Evolutionary conservation across 164 flowering plant species (phyloP).

Genomic region (Nelumbo lutea): DNA sequence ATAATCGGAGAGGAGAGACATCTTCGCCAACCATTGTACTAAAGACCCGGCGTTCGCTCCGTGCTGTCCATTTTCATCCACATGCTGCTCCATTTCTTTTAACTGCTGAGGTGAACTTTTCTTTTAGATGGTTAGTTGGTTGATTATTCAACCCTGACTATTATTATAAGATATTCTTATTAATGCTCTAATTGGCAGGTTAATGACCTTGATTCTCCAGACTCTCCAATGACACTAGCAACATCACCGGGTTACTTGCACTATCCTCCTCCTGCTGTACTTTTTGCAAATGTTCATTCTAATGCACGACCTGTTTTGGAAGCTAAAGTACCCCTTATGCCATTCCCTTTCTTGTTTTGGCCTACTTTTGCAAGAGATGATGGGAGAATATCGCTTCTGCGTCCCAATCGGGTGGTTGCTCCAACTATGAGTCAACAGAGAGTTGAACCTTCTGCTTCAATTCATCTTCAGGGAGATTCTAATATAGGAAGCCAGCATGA

Average conservation of each 20-base stretch:
- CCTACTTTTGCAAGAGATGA: slow-evolving; percentile 53
- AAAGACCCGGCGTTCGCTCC: slow-evolving; percentile 85
- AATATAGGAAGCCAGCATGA: slow-evolving; percentile 57
- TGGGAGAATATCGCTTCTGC: slow-evolving; percentile 36
- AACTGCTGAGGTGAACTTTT: slow-evolving; percentile 78
- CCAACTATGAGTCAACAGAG: slow-evolving; percentile 34
- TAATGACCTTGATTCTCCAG: slow-evolving; percentile 85
- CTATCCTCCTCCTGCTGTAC: slow-evolving; percentile 85
- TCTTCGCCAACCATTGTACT: slow-evolving; percentile 64
- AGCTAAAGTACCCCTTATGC: slow-evolving; percentile 44
- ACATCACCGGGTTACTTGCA: slow-evolving; percentile 73
- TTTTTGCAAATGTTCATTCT: slow-evolving; percentile 61
- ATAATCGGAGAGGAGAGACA: slow-evolving; percentile 55
- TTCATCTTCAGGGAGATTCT: slow-evolving; percentile 47
- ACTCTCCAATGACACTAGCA: slow-evolving; percentile 78
- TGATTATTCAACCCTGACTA: slow-evolving; percentile 1
- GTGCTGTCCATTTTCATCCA: slow-evolving; percentile 98
- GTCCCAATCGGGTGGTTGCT: slow-evolving; percentile 27
- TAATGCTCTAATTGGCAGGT: slow-evolving; percentile 47
- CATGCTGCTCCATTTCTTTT: slow-evolving; percentile 84
- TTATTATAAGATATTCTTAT: slow-evolving; percentile 12
- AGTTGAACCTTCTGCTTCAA: slow-evolving; percentile 46
- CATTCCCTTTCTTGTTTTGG: slow-evolving; percentile 57
- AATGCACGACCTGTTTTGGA: slow-evolving; percentile 31
- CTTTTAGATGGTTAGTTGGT: slow-evolving; percentile 3